phyloP scores from a whole-genome alignment of 2,329 filamentous ascomycete genomes.

The Tothia fuscella region DNA sequence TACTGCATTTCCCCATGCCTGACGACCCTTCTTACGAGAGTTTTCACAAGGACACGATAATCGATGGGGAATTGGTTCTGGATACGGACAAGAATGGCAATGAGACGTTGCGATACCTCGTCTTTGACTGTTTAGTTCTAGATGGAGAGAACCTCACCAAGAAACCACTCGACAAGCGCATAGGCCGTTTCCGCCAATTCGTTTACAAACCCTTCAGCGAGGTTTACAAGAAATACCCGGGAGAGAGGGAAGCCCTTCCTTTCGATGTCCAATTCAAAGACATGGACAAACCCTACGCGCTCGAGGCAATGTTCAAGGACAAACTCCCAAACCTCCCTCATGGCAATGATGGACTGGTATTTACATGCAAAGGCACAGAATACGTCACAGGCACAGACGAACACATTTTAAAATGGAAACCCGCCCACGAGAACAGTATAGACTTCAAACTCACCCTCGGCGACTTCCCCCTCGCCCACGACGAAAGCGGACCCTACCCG shows the following conservation, averaged over 20 bases:
- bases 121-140: constrained; percentile 84
- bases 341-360: constrained; percentile 93
- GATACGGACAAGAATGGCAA: constrained; percentile 60
- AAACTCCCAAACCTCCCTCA: constrained; percentile 76
- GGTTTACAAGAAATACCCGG: constrained; percentile 52
- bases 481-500: constrained; percentile 32
- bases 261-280: constrained; percentile 81
- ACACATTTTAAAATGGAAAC: constrained; percentile 97
- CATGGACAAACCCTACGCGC: constrained; percentile 79
- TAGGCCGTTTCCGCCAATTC: constrained; percentile 72
- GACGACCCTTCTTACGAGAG: constrained; percentile 43
- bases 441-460: constrained; percentile 72
- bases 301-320: constrained; percentile 74
- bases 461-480: constrained; percentile 57
- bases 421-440: constrained; percentile 85
- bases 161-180: constrained; percentile 72
- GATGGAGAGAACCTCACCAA: constrained; percentile 66
- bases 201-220: constrained; percentile 60
- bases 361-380: constrained; percentile 79
- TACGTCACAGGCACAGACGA: constrained; percentile 87
- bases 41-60: constrained; percentile 69
- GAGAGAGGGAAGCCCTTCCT: constrained; percentile 57
- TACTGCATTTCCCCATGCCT: constrained; percentile 70
- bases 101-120: constrained; percentile 66
- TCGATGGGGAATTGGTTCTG: constrained; percentile 88